phyloP scores from a whole-genome alignment of 2,329 filamentous ascomycete species.

The Xylaria sp. region DNA sequence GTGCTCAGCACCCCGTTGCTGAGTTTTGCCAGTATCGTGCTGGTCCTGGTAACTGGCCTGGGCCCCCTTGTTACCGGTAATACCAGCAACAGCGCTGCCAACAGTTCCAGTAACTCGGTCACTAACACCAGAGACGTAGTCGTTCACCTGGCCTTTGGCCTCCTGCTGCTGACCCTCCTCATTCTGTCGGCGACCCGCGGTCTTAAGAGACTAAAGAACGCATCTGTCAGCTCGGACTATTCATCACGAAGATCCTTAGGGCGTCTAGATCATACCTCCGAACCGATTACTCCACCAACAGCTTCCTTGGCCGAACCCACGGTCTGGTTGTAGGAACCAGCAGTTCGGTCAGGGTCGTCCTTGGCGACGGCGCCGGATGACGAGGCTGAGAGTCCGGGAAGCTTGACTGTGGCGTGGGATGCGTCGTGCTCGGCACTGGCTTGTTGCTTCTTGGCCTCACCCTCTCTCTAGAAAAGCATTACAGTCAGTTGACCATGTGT shows the following conservation, averaged over 20 bases:
- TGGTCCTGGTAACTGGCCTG: conserved; percentile 73
- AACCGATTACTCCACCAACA: conserved; percentile 79
- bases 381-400: conserved; percentile 77
- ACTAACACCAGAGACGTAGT: conserved; percentile 74
- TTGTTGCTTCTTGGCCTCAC: conserved; percentile 72
- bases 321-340: conserved; percentile 88
- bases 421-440: conserved; percentile 75
- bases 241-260: background rate
- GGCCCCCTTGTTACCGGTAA: conserved; percentile 76
- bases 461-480: conserved; percentile 60
- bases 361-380: conserved; percentile 75
- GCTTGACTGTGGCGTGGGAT: conserved; percentile 78
- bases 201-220: conserved; percentile 69
- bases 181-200: conserved; percentile 81
- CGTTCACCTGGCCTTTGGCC: conserved; percentile 81
- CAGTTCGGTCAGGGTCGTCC: conserved; percentile 77
- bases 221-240: background rate
- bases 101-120: conserved; percentile 77
- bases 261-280: conserved; percentile 63
- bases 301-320: conserved; percentile 87
- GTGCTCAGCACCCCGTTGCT: conserved; percentile 83
- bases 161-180: conserved; percentile 82
- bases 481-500: conserved; percentile 17
- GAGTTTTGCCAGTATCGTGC: conserved; percentile 86
- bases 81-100: conserved; percentile 74